These are phyloP conservation scores for Ustilago tritici DNA, from an alignment of 1,284 basidiomycete species.

Conservation along the genomic window DNA sequence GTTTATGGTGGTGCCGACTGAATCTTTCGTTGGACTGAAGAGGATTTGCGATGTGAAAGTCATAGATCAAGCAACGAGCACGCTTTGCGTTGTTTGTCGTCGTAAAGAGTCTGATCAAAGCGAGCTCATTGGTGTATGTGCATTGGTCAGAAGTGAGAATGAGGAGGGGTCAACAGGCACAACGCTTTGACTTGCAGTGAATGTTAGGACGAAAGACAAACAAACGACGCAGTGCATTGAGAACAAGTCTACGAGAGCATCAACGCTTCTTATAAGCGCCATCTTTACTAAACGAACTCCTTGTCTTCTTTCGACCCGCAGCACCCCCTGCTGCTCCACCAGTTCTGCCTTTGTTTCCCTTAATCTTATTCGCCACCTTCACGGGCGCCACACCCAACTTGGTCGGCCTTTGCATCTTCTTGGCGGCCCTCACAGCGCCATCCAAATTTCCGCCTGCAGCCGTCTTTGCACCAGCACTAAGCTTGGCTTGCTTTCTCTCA, in stretches of 20 bases:
- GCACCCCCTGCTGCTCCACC: neutral
- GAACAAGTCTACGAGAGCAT: neutral
- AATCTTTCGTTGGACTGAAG: no score
- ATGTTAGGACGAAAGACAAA: neutral
- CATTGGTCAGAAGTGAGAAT: no score
- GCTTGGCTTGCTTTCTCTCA: conserved; percentile 36
- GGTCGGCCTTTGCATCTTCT: conserved; percentile 59
- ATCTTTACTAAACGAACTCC: conserved; percentile 50
- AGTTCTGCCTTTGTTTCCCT: conserved; percentile 17
- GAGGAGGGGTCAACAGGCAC: no score
- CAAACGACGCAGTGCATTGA: neutral
- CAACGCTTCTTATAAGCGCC: conserved; percentile 37
- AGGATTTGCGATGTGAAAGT: no score
- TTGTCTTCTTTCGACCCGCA: conserved; percentile 28
- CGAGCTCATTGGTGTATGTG: no score
- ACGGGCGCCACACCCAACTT: conserved; percentile 55
- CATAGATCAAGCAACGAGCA: no score
- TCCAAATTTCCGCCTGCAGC: conserved; percentile 30
- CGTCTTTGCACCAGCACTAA: conserved; percentile 23
- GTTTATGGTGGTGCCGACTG: conserved; percentile 75
- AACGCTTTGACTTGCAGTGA: no score
- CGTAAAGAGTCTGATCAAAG: no score
- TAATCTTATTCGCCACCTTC: conserved; percentile 36
- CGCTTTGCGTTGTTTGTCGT: no score
- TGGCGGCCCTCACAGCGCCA: conserved; percentile 61